Conservation (phyloP, 2,329 filamentous ascomycete species). For the Juglanconis sp. region DNA sequence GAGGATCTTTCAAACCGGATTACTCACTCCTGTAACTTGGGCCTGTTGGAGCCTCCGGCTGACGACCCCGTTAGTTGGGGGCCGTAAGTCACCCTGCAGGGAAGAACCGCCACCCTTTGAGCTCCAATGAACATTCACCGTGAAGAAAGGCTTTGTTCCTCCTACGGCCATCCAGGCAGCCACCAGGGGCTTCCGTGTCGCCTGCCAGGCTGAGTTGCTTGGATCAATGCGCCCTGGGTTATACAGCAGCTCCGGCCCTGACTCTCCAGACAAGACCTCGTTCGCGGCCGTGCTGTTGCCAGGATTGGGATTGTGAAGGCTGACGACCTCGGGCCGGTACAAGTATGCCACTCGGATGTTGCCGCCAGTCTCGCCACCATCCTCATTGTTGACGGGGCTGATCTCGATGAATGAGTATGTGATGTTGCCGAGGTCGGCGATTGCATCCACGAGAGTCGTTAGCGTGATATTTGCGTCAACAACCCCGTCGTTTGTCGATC, state of each 20-base stretch:
- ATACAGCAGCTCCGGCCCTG: constrained; percentile 56
- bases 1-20: neutral
- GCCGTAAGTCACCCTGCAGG: constrained; percentile 62
- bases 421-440: constrained; percentile 46
- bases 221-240: constrained; percentile 70
- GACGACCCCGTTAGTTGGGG: constrained; percentile 64
- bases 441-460: constrained; percentile 46
- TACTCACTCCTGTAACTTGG: constrained; percentile 52
- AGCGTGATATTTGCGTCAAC: constrained; percentile 58
- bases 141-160: constrained; percentile 57
- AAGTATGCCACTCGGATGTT: constrained; percentile 72
- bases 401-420: constrained; percentile 60
- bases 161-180: constrained; percentile 62
- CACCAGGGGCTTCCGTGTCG: constrained; percentile 64
- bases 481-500: constrained; percentile 57
- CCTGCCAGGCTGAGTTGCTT: constrained; percentile 53
- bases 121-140: constrained; percentile 67
- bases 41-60: constrained; percentile 55
- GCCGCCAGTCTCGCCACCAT: constrained; percentile 66
- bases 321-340: constrained; percentile 59
- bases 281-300: constrained; percentile 54
- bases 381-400: constrained; percentile 54
- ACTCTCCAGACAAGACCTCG: constrained; percentile 44
- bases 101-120: constrained; percentile 65
- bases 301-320: constrained; percentile 56